These are phyloP conservation scores for Rhodotorula sp. DNA, from an alignment of 1,284 basidiomycete genomes.

Conservation along the genomic window DNA sequence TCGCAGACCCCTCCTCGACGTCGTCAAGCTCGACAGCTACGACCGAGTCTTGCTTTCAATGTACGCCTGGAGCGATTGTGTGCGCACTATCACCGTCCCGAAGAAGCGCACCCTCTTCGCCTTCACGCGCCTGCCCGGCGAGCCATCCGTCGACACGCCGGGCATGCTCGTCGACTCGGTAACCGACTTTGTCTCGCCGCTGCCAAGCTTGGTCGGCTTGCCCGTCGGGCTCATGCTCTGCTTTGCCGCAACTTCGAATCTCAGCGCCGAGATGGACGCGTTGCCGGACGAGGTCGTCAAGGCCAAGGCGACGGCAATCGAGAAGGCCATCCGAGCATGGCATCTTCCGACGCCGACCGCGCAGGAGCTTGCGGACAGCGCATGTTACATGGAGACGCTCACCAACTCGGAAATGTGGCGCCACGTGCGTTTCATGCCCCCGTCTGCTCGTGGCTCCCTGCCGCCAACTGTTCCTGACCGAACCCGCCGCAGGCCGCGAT, in stretches of 20 bases:
- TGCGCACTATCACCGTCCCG: constrained; percentile 8
- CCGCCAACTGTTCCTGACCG: not conserved
- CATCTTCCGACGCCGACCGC: not conserved
- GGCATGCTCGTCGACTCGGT: not conserved
- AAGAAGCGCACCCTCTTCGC: constrained; percentile 22
- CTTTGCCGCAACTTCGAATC: constrained; percentile 18
- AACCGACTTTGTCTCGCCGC: constrained; percentile 2
- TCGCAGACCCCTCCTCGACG: constrained; percentile 8
- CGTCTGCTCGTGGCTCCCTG: not conserved
- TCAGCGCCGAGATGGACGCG: constrained; percentile 15
- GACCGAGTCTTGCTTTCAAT: constrained; percentile 12
- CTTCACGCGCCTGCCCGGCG: constrained; percentile 24
- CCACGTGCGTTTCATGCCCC: constrained; percentile 4
- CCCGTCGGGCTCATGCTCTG: constrained; percentile 31
- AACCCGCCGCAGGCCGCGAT: constrained; percentile 11
- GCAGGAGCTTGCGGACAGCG: constrained; percentile 6
- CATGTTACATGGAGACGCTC: constrained; percentile 5
- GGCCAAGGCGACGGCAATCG: constrained; percentile 15
- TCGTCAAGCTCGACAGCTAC: constrained; percentile 4
- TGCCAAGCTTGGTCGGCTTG: constrained; percentile 19
- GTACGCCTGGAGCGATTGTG: constrained; percentile 26
- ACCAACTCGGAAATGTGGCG: constrained; percentile 35
- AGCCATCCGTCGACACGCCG: not conserved
- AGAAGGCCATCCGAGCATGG: constrained; percentile 24
- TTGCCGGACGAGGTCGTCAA: constrained; percentile 14